Conservation (phyloP, 2,329 filamentous ascomycete species). For the Purpureocillium takamizusanense region DNA sequence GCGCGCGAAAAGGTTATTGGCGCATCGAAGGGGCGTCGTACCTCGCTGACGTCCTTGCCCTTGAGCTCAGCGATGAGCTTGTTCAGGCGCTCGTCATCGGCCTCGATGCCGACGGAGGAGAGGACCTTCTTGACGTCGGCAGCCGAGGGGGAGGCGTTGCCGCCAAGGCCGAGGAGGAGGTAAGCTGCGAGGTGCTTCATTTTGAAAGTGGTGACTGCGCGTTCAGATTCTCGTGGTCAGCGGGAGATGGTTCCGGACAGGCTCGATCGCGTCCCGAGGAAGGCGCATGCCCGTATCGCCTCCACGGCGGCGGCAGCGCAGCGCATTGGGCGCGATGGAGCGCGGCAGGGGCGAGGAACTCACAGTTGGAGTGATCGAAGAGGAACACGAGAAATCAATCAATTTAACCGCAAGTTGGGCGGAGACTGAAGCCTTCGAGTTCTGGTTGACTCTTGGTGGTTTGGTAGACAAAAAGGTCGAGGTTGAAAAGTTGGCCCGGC, state of each 20-base stretch:
- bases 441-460: slow-evolving; percentile 38
- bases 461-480: slow-evolving; percentile 11
- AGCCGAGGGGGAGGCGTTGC: slow-evolving; percentile 82
- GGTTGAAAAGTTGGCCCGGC: slow-evolving; percentile 19
- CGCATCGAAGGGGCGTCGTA: too few species aligned
- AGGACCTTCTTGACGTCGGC: slow-evolving; percentile 83
- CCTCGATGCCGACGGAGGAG: slow-evolving; percentile 89
- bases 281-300: too few species aligned
- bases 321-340: too few species aligned
- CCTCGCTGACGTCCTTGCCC: slow-evolving; percentile 89
- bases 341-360: too few species aligned
- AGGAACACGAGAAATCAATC: slow-evolving; percentile 95
- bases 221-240: too few species aligned
- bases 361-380: slow-evolving; percentile 20
- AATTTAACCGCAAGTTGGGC: slow-evolving; percentile 96
- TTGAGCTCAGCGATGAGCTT: slow-evolving; percentile 85
- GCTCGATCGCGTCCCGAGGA: too few species aligned
- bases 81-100: slow-evolving; percentile 76
- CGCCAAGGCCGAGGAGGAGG: slow-evolving; percentile 90
- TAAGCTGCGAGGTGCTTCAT: slow-evolving; percentile 99
- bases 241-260: too few species aligned
- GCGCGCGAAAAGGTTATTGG: too few species aligned
- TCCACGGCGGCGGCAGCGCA: too few species aligned
- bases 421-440: slow-evolving; percentile 99
- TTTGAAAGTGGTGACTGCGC: slow-evolving; percentile 37